A percentile compares a stretch with the other conserved stretches of the same genome.
Evolutionary conservation across 2,329 filamentous ascomycete genomes (phyloP).

Genomic region (Phoma herbarum): DNA sequence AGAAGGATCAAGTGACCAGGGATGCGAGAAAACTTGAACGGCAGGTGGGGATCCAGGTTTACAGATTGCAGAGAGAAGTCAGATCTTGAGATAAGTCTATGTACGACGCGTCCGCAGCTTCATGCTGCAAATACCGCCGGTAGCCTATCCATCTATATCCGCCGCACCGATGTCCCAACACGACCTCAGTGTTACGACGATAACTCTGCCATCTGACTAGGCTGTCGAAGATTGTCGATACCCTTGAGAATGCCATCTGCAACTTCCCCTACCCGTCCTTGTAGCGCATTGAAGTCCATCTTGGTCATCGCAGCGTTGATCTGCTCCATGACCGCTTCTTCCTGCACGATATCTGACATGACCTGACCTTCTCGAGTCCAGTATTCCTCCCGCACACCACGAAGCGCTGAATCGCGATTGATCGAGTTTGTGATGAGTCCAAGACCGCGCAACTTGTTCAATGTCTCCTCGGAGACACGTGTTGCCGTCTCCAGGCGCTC

Average conservation of each 20-base stretch:
- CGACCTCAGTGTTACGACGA: conserved; percentile 13
- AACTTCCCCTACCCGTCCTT: conserved; percentile 67
- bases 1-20: conserved; percentile 33
- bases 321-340: conserved; percentile 75
- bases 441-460: conserved; percentile 74
- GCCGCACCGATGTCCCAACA: conserved; percentile 8
- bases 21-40: conserved; percentile 17
- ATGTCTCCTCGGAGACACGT: conserved; percentile 65
- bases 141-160: conserved; percentile 43
- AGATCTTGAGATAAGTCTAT: conserved; percentile 13
- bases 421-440: conserved; percentile 83
- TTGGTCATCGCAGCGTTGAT: conserved; percentile 73
- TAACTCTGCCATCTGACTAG: conserved; percentile 6
- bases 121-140: conserved; percentile 24
- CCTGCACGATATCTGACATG: conserved; percentile 79
- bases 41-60: conserved; percentile 29
- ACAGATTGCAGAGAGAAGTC: conserved; percentile 19
- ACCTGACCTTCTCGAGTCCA: conserved; percentile 80
- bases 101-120: conserved; percentile 20
- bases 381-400: conserved; percentile 73
- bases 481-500: conserved; percentile 71
- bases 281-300: conserved; percentile 69
- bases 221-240: conserved; percentile 38
- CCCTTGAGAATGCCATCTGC: conserved; percentile 48
- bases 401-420: conserved; percentile 74